Evolutionary conservation across 208 protist species (phyloP).

Genomic region (Strigomonas oncopelti): DNA sequence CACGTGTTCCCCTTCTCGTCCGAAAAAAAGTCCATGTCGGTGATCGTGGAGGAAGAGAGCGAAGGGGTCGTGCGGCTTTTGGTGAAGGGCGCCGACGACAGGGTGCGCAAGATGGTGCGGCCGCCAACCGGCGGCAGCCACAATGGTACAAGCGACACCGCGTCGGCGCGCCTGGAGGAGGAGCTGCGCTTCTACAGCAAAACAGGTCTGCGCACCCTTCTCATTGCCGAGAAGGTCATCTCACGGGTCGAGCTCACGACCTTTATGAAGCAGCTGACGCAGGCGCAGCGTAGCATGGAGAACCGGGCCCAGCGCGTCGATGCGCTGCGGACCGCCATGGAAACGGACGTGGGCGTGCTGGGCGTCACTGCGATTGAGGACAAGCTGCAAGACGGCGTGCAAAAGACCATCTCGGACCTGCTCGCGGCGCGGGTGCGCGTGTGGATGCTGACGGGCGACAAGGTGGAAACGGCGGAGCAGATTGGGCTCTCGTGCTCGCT

Average conservation of each 20-base stretch:
- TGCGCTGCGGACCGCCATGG: conserved; percentile 87
- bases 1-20: conserved; percentile 85
- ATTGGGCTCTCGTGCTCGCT: conserved; percentile 83
- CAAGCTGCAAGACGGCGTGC: conserved; percentile 94
- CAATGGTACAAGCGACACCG: no score
- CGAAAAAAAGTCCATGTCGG: conserved; percentile 84
- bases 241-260: conserved; percentile 44
- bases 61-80: conserved; percentile 45
- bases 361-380: conserved; percentile 97
- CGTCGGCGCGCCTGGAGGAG: conserved; percentile 34
- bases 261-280: conserved; percentile 56
- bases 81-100: conserved; percentile 89
- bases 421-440: conserved; percentile 89
- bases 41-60: conserved; percentile 56
- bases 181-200: conserved; percentile 76
- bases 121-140: no score
- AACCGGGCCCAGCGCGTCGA: conserved; percentile 65
- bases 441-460: conserved; percentile 98
- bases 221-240: conserved; percentile 72
- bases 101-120: conserved; percentile 57
- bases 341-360: conserved; percentile 80
- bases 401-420: conserved; percentile 91
- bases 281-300: conserved; percentile 52
- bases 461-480: conserved; percentile 93
- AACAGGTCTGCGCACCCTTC: conserved; percentile 84